Evolutionary conservation across 257 asterid species (phyloP), one percentile per base, ranked within the genome.

Genomic region (Capsicum rhomboideum): DNA sequence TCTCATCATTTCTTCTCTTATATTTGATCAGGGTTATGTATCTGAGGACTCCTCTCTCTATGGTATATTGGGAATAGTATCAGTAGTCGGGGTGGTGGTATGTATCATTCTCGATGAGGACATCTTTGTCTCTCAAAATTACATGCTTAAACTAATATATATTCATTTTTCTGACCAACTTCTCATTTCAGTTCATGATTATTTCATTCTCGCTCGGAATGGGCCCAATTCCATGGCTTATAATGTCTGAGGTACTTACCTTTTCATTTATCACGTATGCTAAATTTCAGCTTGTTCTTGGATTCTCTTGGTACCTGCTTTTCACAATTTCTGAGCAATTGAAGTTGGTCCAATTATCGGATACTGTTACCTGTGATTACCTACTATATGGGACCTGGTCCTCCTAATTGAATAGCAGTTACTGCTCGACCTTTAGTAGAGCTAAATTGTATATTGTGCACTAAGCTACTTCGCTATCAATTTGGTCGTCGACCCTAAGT

Each of bases 201-300:
- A 85, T 93, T 82, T 88, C 87, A 3, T 96, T 96, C 87, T 94
- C 99, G 23, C 96, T 91, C 26, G 99, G 99, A 85, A 92, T 96
- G 93, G 99, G 99, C 53, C 96, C 99, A 23, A 89, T 94, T 83
- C 99, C 99, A 1, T 96, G 99, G 99, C 91, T 96, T 81, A 92
- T 96, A 83, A 96, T 96, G 99, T 96, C 99, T 26, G 99, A 96
- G 99, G 99, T 94, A 75, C 85, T 50, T 75, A 3, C 56, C 10
- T 44, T n/a, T 72, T n/a, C n/a, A 44, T 44, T 69, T 40, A 49
- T 23, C 80, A 21, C 13, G 55, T 6, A 10, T 2, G 0, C 12
- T 12, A 40, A 20, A 21, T 42, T 71, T 71, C 12, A 11, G 34
- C 79, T n/a, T 42, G 31, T 31, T 71, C 6, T 71, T 20, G 29